These are phyloP conservation scores for Pseudogymnoascus sp. DNA, from an alignment of 2,329 filamentous ascomycete species.

Conservation along the genomic window DNA sequence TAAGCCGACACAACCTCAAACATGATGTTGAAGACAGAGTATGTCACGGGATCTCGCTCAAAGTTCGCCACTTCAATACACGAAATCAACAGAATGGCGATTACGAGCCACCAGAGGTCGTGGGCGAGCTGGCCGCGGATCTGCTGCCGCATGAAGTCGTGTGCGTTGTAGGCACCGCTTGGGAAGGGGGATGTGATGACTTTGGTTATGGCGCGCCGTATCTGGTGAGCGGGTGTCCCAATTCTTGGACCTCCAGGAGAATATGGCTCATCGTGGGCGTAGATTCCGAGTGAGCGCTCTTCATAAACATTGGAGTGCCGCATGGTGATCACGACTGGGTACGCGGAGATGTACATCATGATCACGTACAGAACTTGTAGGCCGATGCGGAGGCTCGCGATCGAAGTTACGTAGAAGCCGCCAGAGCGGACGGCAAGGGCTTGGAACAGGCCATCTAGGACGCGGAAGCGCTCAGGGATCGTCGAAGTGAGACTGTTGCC, in stretches of 20 bases:
- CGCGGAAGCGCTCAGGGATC: not conserved
- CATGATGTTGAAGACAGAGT: slow-evolving; percentile 54
- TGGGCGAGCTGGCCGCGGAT: slow-evolving; percentile 89
- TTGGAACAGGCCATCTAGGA: slow-evolving; percentile 45
- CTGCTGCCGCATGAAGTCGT: slow-evolving; percentile 79
- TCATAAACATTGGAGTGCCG: slow-evolving; percentile 95
- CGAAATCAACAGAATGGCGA: slow-evolving; percentile 85
- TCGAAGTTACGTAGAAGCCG: slow-evolving; percentile 75
- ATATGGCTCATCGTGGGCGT: slow-evolving; percentile 36
- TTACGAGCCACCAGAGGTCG: slow-evolving; percentile 93
- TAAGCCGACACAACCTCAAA: slow-evolving; percentile 87
- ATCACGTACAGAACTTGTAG: slow-evolving; percentile 91
- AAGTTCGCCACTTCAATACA: slow-evolving; percentile 68
- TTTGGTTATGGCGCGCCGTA: not conserved
- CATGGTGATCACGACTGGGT: slow-evolving; percentile 91
- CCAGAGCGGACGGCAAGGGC: slow-evolving; percentile 84
- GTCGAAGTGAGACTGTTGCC: slow-evolving; percentile 37
- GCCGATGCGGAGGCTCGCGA: slow-evolving; percentile 74
- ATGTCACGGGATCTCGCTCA: slow-evolving; percentile 23
- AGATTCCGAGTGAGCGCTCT: slow-evolving; percentile 76
- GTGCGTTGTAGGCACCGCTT: slow-evolving; percentile 51
- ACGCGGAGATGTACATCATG: slow-evolving; percentile 99
- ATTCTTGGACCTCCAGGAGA: not conserved
- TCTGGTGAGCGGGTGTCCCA: not conserved
- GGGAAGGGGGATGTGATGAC: slow-evolving; percentile 17